Conservation (phyloP, 345 rosid genomes). For the Citropsis articulata region DNA sequence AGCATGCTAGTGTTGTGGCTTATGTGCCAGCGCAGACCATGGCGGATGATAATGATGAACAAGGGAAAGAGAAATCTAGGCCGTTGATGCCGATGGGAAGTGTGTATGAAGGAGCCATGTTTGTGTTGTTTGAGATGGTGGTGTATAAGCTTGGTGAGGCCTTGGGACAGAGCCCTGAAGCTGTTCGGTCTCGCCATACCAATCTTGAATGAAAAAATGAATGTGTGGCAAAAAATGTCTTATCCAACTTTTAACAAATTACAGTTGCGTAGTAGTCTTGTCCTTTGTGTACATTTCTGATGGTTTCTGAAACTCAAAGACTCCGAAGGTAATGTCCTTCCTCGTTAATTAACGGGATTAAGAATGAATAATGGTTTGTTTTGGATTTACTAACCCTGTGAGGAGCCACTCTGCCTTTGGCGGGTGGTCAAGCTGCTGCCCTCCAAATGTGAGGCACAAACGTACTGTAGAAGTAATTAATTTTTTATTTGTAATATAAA, state of each 20-base stretch:
- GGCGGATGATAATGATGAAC: slow-evolving; percentile 47
- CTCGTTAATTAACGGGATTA: too few relatives aligned
- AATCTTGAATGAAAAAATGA: slow-evolving; percentile 59
- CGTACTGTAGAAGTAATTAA: rapidly evolving
- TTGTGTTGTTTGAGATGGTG: slow-evolving; percentile 90
- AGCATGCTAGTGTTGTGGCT: slow-evolving; percentile 63
- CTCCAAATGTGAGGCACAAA: too few relatives aligned
- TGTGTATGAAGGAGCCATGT: slow-evolving; percentile 82
- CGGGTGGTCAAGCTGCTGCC: too few relatives aligned
- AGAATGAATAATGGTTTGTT: too few relatives aligned
- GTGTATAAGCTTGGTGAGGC: slow-evolving; percentile 59
- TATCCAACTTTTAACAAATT: background rate
- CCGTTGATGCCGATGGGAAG: slow-evolving; percentile 89
- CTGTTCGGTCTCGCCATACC: slow-evolving; percentile 83
- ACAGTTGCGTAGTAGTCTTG: too few relatives aligned
- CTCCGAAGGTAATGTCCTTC: too few relatives aligned
- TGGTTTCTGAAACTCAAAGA: background rate
- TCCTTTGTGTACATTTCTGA: background rate
- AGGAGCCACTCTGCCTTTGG: too few relatives aligned
- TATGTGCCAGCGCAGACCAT: slow-evolving; percentile 81
- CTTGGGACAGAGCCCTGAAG: slow-evolving; percentile 56
- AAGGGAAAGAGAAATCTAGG: slow-evolving; percentile 19
- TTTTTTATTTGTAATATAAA: too few relatives aligned
- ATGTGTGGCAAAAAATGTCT: background rate
- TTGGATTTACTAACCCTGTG: too few relatives aligned